Conservation (phyloP, 768 basidiomycete species). For the Cystofilobasidium ferigula region DNA sequence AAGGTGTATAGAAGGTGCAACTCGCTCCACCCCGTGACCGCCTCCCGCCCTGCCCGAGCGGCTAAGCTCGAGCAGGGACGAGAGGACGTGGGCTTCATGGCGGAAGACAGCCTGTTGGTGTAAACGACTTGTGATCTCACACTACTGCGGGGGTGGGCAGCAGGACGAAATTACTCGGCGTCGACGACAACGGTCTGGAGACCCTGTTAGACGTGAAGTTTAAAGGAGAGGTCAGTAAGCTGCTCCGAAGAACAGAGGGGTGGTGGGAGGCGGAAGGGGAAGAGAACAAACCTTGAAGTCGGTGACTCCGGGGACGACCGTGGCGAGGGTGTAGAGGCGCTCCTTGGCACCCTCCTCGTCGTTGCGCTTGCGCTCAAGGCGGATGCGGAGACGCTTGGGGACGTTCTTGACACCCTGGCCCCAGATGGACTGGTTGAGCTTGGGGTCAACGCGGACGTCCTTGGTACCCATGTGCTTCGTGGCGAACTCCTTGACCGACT, state of each 20-base stretch:
- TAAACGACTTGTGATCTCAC: background rate
- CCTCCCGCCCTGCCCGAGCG: too few relatives aligned
- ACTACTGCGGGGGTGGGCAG: background rate
- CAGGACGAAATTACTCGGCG: background rate
- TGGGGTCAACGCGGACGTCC: conserved; percentile 88
- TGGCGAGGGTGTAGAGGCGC: conserved; percentile 88
- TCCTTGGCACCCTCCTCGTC: conserved; percentile 98
- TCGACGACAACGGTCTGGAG: conserved; percentile 7
- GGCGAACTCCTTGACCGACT: conserved; percentile 84
- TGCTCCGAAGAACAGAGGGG: too few relatives aligned
- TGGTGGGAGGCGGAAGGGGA: background rate
- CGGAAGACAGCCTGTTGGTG: background rate
- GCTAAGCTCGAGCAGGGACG: background rate
- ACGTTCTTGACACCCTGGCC: conserved; percentile 77
- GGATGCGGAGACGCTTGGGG: conserved; percentile 80
- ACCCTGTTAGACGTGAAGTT: background rate
- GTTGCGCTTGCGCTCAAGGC: conserved; percentile 95
- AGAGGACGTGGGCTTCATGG: background rate
- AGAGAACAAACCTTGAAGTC: conserved; percentile 45
- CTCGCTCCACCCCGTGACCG: conserved; percentile 4
- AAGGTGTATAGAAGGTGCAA: background rate
- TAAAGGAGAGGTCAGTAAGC: background rate
- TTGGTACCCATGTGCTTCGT: conserved; percentile 89
- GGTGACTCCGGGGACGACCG: conserved; percentile 49
- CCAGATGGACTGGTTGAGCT: conserved; percentile 94